A percentile compares a stretch with the other conserved stretches of the same genome.
These are phyloP conservation scores for Teratosphaeria epicoccoides DNA, from an alignment of 2,329 filamentous ascomycete species.

Conservation along the genomic window DNA sequence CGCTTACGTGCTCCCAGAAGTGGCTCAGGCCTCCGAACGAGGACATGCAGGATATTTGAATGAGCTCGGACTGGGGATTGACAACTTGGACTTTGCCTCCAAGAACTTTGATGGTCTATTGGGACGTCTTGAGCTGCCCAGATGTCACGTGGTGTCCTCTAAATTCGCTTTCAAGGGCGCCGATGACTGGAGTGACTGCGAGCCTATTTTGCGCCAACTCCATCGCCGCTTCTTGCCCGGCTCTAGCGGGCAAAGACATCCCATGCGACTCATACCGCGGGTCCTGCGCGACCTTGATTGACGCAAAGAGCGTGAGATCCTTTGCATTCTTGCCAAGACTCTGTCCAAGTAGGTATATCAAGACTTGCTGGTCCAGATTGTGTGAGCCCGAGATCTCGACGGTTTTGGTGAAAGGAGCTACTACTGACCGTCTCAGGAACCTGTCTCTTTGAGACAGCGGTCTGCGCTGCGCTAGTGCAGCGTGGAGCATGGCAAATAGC, in stretches of 20 bases:
- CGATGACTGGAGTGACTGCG: background rate
- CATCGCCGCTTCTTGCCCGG: background rate
- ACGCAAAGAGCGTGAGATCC: background rate
- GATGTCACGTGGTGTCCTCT: background rate
- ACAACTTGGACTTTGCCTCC: too few species aligned
- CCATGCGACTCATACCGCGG: too few species aligned
- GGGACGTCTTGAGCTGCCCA: too few species aligned
- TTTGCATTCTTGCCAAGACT: background rate
- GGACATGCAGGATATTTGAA: background rate
- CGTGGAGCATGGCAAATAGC: background rate
- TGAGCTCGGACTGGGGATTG: too few species aligned
- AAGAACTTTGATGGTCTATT: too few species aligned
- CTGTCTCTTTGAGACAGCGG: background rate
- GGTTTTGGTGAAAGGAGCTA: background rate
- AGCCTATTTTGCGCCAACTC: background rate
- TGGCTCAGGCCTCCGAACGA: background rate
- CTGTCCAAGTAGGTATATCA: background rate
- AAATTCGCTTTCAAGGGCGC: background rate
- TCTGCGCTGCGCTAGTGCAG: background rate
- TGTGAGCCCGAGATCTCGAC: background rate
- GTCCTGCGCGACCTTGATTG: too few species aligned
- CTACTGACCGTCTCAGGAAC: background rate
- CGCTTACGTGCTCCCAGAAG: background rate
- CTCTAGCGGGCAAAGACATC: too few species aligned
- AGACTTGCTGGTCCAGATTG: background rate